Evolutionary conservation across 805 yeast species (phyloP).

Genomic region (Candida patagonica): DNA sequence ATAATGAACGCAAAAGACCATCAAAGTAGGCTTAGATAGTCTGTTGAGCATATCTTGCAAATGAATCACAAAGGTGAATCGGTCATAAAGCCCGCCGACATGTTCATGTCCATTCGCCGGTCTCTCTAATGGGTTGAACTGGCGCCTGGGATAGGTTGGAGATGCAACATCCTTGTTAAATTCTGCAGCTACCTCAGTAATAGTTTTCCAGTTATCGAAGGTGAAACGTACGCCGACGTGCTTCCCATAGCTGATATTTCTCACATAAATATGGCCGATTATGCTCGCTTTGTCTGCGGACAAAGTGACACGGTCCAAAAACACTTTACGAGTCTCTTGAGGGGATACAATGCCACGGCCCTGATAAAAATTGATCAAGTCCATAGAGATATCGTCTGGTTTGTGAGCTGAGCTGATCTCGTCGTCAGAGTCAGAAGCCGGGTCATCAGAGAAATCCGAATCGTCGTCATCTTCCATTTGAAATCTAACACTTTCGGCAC

Average conservation of each 20-base stretch:
- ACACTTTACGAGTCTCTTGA: conserved; percentile 34
- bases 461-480: conserved; percentile 25
- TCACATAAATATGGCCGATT: conserved; percentile 69
- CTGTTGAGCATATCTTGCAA: conserved; percentile 26
- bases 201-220: conserved; percentile 68
- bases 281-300: conserved; percentile 49
- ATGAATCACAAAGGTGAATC: conserved; percentile 57
- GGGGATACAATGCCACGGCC: conserved; percentile 8
- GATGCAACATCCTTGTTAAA: conserved; percentile 43
- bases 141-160: conserved; percentile 11
- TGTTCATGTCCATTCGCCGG: background rate
- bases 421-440: conserved; percentile 4
- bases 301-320: conserved; percentile 55
- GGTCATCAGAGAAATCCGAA: conserved; percentile 19
- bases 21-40: conserved; percentile 22
- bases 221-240: conserved; percentile 64
- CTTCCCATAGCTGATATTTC: conserved; percentile 63
- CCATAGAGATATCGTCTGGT: conserved; percentile 22
- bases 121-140: background rate
- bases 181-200: conserved; percentile 55
- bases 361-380: conserved; percentile 23
- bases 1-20: conserved; percentile 53
- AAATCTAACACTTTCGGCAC: conserved; percentile 26
- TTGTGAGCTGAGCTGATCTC: conserved; percentile 1
- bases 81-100: conserved; percentile 46